Base-by-base conservation (phyloP, 805 yeast species). In the Monosporozyma aquatica region DNA sequence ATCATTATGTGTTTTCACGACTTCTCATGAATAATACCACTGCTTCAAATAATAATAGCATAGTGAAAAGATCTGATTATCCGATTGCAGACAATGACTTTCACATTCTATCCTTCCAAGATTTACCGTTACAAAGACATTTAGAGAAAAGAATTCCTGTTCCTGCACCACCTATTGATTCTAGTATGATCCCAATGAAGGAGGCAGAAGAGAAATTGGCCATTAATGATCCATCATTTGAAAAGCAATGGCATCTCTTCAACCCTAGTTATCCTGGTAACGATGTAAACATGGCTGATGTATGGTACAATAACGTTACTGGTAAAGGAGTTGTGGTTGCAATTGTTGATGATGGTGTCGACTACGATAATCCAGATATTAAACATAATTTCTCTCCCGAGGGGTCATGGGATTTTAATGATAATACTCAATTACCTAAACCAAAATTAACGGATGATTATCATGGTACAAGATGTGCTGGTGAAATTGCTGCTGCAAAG, bases 401-500 rank as follows among this genome's bases (percentile, higher is more conserved):
- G 48, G 98, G 97, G 3, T 87, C 96, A 6, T 92, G 90, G 85
- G 98, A 92, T 65, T 92, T 76, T 62, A 92, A 92, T 59, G 83
- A 78, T 53, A 80, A 84, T 53, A 71, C 71, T 0, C 71, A 76
- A 18, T 66, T 79, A 37, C 98, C 98, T 2, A 77, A 75, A 52
- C 98, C 98, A 9, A 68, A 80, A 43, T 69, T 90, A 23, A 62
- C 53, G 7, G 95, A 84, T 59, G 98, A 92, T 60, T 79, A 80
- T 52, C 98, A 92, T 61, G 98, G 98, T 6, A 92, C 98, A 0
- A 69, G 98, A 50, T 92, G 98, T 67, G 97, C 98, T 2, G 97
- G 96, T 29, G 98, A 92, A 62, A 83, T 92, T 44, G 97, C 96
- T 0, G 87, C 85, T 4, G 92, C 81, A 3, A 87, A 77, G 41